These are phyloP conservation scores for Bipolaris zeicola DNA, from an alignment of 2,329 filamentous ascomycete genomes.

Conservation along the genomic window DNA sequence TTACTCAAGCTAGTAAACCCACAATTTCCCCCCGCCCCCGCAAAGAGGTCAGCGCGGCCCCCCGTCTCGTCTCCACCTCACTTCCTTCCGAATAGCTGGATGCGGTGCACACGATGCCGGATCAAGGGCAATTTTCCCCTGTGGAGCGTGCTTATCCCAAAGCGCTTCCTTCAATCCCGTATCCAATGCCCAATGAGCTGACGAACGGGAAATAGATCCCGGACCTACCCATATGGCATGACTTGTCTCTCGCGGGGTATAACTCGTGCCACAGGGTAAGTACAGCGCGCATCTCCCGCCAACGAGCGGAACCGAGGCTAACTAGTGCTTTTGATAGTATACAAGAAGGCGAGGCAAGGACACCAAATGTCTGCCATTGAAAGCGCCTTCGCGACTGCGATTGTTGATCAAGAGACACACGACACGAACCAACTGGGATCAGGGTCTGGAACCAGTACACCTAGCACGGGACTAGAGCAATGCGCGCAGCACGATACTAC, in stretches of 20 bases:
- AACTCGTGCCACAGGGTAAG: slow-evolving; percentile 3
- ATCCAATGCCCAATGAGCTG: background rate
- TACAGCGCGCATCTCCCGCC: slow-evolving; percentile 1
- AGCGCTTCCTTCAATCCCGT: background rate
- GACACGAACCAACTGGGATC: slow-evolving; percentile 2
- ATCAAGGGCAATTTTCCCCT: slow-evolving; percentile 1
- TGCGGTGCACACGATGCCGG: slow-evolving; percentile 10
- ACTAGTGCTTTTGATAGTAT: background rate
- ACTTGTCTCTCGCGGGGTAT: slow-evolving; percentile 4
- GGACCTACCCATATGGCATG: too few relatives aligned
- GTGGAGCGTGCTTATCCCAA: background rate
- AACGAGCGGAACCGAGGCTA: slow-evolving; percentile 10
- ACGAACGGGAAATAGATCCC: too few relatives aligned
- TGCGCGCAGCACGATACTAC: slow-evolving; percentile 62
- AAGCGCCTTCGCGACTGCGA: slow-evolving; percentile 38
- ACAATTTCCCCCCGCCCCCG: slow-evolving; percentile 51
- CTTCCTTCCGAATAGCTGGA: slow-evolving; percentile 5
- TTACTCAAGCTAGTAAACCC: slow-evolving; percentile 8
- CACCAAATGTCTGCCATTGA: slow-evolving; percentile 35
- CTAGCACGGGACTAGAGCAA: slow-evolving; percentile 30
- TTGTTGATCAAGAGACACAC: slow-evolving; percentile 25
- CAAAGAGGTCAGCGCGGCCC: slow-evolving; percentile 11
- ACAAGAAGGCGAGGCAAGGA: background rate
- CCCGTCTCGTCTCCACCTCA: slow-evolving; percentile 8
- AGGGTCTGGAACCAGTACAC: slow-evolving; percentile 8